Conservation (phyloP, 352 stramenopile species). For the Pythium periplocum region DNA sequence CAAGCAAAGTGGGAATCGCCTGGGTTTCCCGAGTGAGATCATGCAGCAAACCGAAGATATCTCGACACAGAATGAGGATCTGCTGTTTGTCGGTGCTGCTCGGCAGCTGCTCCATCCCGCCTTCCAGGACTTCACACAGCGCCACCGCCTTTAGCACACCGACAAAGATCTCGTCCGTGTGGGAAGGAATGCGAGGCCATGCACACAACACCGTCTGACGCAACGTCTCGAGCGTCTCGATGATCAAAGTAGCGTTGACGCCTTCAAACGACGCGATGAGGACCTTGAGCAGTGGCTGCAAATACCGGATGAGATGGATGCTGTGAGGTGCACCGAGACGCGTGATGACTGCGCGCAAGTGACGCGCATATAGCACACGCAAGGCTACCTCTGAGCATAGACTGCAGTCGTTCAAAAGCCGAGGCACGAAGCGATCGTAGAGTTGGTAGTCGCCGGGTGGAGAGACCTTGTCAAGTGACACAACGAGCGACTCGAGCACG, state of each 20-base stretch:
- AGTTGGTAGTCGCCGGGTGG: slow-evolving; percentile 38
- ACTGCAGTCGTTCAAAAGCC: slow-evolving; percentile 61
- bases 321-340: slow-evolving; percentile 62
- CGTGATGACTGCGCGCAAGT: slow-evolving; percentile 37
- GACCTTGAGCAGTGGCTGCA: slow-evolving; percentile 78
- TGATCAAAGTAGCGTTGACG: slow-evolving; percentile 38
- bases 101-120: slow-evolving; percentile 19
- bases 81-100: slow-evolving; percentile 7
- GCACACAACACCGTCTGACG: slow-evolving; percentile 41
- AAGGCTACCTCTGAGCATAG: slow-evolving; percentile 51
- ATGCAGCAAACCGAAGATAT: slow-evolving; percentile 13
- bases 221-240: slow-evolving; percentile 58
- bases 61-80: slow-evolving; percentile 10
- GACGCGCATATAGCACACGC: slow-evolving; percentile 48
- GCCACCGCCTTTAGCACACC: slow-evolving; percentile 62
- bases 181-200: slow-evolving; percentile 66
- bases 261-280: slow-evolving; percentile 62
- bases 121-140: slow-evolving; percentile 61
- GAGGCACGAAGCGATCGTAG: slow-evolving; percentile 65
- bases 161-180: slow-evolving; percentile 63
- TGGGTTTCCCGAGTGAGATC: slow-evolving; percentile 8
- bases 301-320: slow-evolving; percentile 62
- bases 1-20: slow-evolving; percentile 3
- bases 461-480: slow-evolving; percentile 61
- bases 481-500: slow-evolving; percentile 49